Percentiles rank a stretch among this genome's conserved stretches.
These are phyloP conservation scores for Lunularia cruciata DNA, from an alignment of 225 moss, liverwort and hornwort species.

Conservation along the genomic window DNA sequence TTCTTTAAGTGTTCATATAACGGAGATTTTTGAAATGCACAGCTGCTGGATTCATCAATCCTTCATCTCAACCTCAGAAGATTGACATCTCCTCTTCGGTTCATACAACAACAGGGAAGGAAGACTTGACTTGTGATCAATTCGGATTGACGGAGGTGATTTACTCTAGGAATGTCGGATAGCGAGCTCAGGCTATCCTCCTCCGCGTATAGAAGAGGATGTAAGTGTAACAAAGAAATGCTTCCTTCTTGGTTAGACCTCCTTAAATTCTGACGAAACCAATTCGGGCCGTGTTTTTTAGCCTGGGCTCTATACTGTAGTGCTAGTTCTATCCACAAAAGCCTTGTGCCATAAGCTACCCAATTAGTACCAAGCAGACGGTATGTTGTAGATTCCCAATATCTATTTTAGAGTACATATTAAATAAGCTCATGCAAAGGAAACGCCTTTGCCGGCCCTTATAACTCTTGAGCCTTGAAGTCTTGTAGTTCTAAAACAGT, in stretches of 20 bases:
- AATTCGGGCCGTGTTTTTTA: constrained; percentile 3
- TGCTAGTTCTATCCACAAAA: constrained; percentile 12
- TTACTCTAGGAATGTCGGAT: constrained; percentile 6
- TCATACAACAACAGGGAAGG: not conserved
- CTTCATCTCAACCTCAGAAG: not conserved
- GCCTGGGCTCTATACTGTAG: constrained; percentile 4
- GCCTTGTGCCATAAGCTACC: constrained; percentile 4
- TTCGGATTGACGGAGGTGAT: not conserved
- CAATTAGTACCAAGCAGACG: not conserved
- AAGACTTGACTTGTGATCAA: not conserved
- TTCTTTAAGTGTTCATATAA: constrained; percentile 57
- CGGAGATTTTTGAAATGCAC: constrained; percentile 9
- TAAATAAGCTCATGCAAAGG: constrained; percentile 3
- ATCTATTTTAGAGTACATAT: not conserved
- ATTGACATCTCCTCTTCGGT: not conserved
- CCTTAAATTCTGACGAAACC: not conserved
- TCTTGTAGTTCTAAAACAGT: not conserved
- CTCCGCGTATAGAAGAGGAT: not conserved
- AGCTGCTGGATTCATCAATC: constrained; percentile 11
- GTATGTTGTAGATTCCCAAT: constrained; percentile 4
- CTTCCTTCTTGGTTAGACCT: constrained; percentile 2
- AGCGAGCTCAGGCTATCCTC: not conserved
- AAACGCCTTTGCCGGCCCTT: constrained; percentile 2
- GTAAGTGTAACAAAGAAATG: constrained; percentile 5
- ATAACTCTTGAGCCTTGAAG: not conserved